These are phyloP conservation scores for Spathaspora arborariae DNA, from an alignment of 805 yeast species.

Conservation along the genomic window DNA sequence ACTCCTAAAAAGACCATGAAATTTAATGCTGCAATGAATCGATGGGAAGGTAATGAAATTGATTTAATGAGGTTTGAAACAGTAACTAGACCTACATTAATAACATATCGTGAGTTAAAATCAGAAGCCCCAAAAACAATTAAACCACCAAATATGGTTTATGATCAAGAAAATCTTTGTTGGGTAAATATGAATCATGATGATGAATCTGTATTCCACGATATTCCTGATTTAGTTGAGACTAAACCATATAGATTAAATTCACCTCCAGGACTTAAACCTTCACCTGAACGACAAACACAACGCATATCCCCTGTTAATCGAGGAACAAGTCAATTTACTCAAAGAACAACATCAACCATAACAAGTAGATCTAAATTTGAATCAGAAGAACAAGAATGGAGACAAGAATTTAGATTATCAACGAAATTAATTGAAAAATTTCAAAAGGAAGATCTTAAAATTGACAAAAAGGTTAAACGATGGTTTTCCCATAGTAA, in stretches of 20 bases:
- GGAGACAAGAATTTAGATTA: slow-evolving; percentile 23
- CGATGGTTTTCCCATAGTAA: slow-evolving; percentile 34
- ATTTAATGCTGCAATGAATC: slow-evolving; percentile 47
- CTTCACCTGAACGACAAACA: not conserved
- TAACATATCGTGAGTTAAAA: slow-evolving; percentile 24
- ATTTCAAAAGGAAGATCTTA: slow-evolving; percentile 34
- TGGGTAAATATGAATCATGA: slow-evolving; percentile 51
- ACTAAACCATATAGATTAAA: not conserved
- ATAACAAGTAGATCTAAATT: slow-evolving; percentile 14
- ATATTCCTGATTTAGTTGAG: slow-evolving; percentile 42
- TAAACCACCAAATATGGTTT: slow-evolving; percentile 43
- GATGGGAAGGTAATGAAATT: slow-evolving; percentile 67
- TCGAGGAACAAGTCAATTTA: slow-evolving; percentile 34
- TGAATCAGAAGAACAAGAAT: not conserved
- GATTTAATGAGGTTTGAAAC: slow-evolving; percentile 51
- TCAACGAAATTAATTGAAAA: slow-evolving; percentile 24
- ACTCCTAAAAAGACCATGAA: slow-evolving; percentile 37
- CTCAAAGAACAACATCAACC: slow-evolving; percentile 34
- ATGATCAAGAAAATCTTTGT: slow-evolving; percentile 51
- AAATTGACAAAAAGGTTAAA: slow-evolving; percentile 28
- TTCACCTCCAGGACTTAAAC: slow-evolving; percentile 2
- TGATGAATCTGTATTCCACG: slow-evolving; percentile 45
- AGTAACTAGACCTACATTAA: slow-evolving; percentile 35
- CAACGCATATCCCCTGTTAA: slow-evolving; percentile 6
- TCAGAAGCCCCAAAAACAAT: slow-evolving; percentile 9